These are phyloP conservation scores for Chrysanthemum makinoi DNA, from an alignment of 129 eudicot species.

Conservation along the genomic window DNA sequence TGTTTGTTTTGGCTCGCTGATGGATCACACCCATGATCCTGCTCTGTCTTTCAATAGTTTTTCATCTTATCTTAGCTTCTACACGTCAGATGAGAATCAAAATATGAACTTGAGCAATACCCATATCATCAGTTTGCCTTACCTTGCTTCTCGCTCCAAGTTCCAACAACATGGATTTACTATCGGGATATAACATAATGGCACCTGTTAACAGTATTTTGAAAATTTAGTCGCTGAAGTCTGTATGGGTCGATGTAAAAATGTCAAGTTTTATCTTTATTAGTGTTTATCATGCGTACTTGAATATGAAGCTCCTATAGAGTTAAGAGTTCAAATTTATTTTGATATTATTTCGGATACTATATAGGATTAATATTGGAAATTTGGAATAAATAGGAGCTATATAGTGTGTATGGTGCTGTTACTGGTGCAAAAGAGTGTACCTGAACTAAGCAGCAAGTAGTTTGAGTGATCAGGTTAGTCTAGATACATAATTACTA, in stretches of 20 bases:
- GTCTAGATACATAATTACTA: slow-evolving; percentile 6
- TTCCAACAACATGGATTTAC: slow-evolving; percentile 15
- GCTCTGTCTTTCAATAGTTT: slow-evolving; percentile 16
- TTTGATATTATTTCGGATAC: background rate
- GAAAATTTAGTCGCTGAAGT: slow-evolving; percentile 1
- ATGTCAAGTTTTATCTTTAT: slow-evolving; percentile 15
- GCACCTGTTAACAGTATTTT: slow-evolving; percentile 8
- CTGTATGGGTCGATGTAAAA: slow-evolving; percentile 6
- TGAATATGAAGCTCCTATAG: background rate
- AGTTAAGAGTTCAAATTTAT: background rate
- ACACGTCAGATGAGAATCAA: slow-evolving; percentile 14
- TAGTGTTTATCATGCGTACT: background rate
- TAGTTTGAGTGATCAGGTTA: background rate
- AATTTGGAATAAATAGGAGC: background rate
- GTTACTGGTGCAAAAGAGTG: background rate
- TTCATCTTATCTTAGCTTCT: slow-evolving; percentile 32
- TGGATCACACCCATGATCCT: slow-evolving; percentile 23
- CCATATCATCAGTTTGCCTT: slow-evolving; percentile 20
- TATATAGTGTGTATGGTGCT: background rate
- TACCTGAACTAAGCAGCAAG: background rate
- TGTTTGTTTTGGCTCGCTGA: slow-evolving; percentile 22
- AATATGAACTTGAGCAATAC: slow-evolving; percentile 25
- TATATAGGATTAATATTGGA: slow-evolving; percentile 2
- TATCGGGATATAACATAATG: slow-evolving; percentile 18
- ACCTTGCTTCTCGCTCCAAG: slow-evolving; percentile 22